Conservation (phyloP, 2,329 filamentous ascomycete species). For the Arthrobotrys entomopaga region DNA sequence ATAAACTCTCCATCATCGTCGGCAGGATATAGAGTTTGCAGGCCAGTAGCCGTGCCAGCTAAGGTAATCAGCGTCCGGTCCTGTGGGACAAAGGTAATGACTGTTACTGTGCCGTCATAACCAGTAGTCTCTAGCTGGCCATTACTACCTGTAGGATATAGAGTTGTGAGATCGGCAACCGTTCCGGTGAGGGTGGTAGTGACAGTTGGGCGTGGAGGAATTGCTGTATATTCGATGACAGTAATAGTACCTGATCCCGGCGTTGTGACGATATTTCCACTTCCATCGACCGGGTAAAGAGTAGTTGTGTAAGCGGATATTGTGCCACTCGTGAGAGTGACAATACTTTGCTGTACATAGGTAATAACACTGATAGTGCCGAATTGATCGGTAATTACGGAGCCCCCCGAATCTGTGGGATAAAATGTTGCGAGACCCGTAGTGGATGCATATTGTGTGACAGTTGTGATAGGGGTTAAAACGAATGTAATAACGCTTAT, state of each 20-base stretch:
- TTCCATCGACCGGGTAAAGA: background rate
- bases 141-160: background rate
- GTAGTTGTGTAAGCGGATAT: background rate
- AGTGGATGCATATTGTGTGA: background rate
- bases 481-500: background rate
- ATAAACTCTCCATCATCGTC: no score
- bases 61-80: no score
- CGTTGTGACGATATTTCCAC: background rate
- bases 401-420: background rate
- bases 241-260: background rate
- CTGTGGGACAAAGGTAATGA: no score
- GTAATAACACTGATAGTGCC: background rate
- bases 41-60: no score
- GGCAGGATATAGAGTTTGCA: no score
- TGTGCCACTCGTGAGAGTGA: background rate
- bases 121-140: no score
- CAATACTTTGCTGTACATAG: background rate
- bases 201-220: background rate
- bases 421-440: background rate
- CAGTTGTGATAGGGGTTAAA: background rate
- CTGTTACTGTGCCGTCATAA: no score
- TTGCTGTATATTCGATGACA: background rate
- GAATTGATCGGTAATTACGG: background rate
- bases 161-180: background rate
- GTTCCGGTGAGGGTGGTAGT: background rate